Evolutionary conservation across 2,329 filamentous ascomycete species (phyloP), one percentile per base, ranked within the genome.

Genomic region (Colletotrichum destructivum): DNA sequence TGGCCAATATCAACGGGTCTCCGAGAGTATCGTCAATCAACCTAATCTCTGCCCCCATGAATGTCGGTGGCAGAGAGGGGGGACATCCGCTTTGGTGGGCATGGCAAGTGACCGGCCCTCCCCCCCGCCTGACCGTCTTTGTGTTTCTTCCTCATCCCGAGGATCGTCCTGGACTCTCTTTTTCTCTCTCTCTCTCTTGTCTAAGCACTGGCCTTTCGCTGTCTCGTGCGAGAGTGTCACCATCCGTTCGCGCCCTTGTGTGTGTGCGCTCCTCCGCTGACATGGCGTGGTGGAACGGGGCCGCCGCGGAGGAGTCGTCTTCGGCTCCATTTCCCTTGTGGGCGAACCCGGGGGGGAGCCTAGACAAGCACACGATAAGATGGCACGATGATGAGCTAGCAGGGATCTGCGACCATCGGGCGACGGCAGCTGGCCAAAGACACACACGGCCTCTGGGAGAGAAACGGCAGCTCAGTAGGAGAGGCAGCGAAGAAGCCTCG

Each of bases 51-150:
- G 23, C 26, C 26, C 35, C 9, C 9, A 35, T n/a, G 44, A 66
- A 59, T 47, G 44, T 23, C 26, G 21, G 62, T 51, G 62, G 47
- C 67, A 54, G 55, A 55, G 67, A 16, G 51, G 26, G 26, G 26
- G 26, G 26, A 26, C 3, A 54, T 66, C 23, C 23, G 52, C 66
- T 47, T 54, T 54, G 66, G 26, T 26, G 26, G 26, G 26, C 26
- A 26, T 69, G 61, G 61, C 61, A 52, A 60, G 54, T 65, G 40
- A 38, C 31, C 40, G 38, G n/a, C 15, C 26, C 26, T 4, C 23
- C 23, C 23, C 23, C 26, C 26, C 26, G 26, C 26, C 26, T 26
- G 26, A 26, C 67, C 62, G 55, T 35, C 44, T 18, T 15, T 42
- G 46, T 51, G 56, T 56, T 26, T 26, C 59, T 26, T 26, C 26